Evolutionary conservation across 2,329 filamentous ascomycete genomes (phyloP).

Genomic region (Grosmannia serpens): DNA sequence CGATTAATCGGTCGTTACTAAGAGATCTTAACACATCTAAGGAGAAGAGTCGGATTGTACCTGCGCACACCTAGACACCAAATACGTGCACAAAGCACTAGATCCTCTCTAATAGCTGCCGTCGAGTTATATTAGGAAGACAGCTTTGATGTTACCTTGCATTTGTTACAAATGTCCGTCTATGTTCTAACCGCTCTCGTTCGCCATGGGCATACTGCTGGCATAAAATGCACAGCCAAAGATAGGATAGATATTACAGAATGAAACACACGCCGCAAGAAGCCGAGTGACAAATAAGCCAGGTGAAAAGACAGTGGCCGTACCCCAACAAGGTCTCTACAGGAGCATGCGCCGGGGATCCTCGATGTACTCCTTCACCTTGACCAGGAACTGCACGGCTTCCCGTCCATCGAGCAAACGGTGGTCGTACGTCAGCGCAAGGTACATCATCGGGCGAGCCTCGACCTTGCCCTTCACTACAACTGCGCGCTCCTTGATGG

Average conservation of each 20-base stretch:
- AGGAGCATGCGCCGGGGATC: slow-evolving; percentile 88
- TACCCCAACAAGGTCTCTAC: slow-evolving; percentile 16
- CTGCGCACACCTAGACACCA: too few relatives aligned
- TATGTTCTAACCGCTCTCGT: background rate
- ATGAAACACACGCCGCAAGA: background rate
- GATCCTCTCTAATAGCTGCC: too few relatives aligned
- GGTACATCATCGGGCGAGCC: slow-evolving; percentile 98
- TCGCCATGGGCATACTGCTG: background rate
- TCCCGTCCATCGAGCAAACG: slow-evolving; percentile 89
- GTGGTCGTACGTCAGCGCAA: slow-evolving; percentile 95
- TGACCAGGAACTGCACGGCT: slow-evolving; percentile 91
- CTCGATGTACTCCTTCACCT: slow-evolving; percentile 96
- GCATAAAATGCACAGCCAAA: background rate
- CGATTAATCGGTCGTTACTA: too few relatives aligned
- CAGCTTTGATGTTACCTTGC: too few relatives aligned
- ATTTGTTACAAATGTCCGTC: too few relatives aligned
- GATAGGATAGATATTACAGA: background rate
- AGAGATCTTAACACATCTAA: too few relatives aligned
- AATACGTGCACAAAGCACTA: too few relatives aligned
- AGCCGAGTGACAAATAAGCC: background rate
- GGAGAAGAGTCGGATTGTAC: too few relatives aligned
- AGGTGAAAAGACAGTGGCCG: background rate
- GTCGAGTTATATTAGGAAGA: too few relatives aligned
- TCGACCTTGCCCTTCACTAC: slow-evolving; percentile 89
- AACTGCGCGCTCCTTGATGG: slow-evolving; percentile 89